phyloP scores from a whole-genome alignment of 2,329 filamentous ascomycete species.

The Fusarium mexicanum region DNA sequence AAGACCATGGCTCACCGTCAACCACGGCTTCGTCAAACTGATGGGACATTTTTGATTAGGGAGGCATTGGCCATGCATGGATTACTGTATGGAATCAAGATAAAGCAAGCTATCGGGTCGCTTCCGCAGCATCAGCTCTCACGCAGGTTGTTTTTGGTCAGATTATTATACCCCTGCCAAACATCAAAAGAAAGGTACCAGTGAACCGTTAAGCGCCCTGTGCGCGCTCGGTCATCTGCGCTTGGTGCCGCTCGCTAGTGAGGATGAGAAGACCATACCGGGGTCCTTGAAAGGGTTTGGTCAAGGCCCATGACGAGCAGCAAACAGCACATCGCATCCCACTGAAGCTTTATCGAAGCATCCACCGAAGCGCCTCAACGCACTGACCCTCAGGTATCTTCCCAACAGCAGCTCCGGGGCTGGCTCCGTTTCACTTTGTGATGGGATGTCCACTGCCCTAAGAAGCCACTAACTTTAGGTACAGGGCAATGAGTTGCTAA shows the following conservation, averaged over 20 bases:
- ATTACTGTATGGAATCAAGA: conserved; percentile 2
- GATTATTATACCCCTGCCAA: conserved; percentile 13
- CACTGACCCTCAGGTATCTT: conserved; percentile 24
- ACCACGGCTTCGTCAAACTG: conserved; percentile 1
- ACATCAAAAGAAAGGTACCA: conserved; percentile 12
- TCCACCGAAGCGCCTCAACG: conserved; percentile 36
- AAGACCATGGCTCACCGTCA: conserved; percentile 32
- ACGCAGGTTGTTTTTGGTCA: conserved; percentile 6
- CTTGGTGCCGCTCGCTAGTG: conserved; percentile 41
- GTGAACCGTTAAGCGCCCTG: conserved; percentile 37
- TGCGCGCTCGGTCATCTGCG: conserved; percentile 46
- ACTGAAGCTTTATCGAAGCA: conserved; percentile 40
- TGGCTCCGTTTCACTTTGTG: conserved; percentile 23
- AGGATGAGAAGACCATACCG: conserved; percentile 25
- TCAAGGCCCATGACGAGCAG: conserved; percentile 33
- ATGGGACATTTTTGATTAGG: conserved; percentile 6
- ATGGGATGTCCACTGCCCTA: conserved; percentile 18
- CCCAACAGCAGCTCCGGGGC: conserved; percentile 20
- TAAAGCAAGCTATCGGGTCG: conserved; percentile 35
- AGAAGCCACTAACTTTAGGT: conserved; percentile 20
- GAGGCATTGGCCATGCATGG: not conserved
- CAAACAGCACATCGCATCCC: conserved; percentile 20
- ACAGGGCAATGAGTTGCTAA: not conserved
- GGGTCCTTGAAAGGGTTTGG: conserved; percentile 31
- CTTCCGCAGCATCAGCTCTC: conserved; percentile 24